Conservation (phyloP, 2,329 filamentous ascomycete species). For the Pezicula rhizophila region DNA sequence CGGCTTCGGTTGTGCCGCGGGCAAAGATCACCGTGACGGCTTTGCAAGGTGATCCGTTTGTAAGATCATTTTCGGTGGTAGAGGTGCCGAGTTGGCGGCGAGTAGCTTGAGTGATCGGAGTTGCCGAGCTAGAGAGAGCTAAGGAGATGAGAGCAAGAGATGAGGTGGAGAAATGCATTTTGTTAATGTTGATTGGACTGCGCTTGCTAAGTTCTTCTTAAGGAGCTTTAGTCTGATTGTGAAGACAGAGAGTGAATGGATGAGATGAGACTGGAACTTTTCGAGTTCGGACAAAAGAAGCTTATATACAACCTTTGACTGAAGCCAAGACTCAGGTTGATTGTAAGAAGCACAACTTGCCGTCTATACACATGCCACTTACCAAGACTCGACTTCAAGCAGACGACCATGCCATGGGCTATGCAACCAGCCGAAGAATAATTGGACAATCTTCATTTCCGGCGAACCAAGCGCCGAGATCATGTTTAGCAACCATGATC, state of each 20-base stretch:
- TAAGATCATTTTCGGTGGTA: neutral
- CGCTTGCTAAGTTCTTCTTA: neutral
- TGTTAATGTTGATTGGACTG: neutral
- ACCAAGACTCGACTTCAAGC: neutral
- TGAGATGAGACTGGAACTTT: neutral
- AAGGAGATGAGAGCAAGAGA: neutral
- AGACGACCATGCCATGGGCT: neutral
- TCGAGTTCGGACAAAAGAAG: neutral
- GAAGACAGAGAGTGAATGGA: neutral
- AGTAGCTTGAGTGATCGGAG: neutral
- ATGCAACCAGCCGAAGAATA: neutral
- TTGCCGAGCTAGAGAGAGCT: neutral
- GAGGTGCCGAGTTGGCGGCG: neutral
- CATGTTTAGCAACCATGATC: neutral
- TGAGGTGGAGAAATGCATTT: neutral
- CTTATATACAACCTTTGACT: neutral
- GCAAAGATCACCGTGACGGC: slow-evolving; percentile 48
- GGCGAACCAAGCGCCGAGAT: neutral
- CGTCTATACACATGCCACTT: neutral
- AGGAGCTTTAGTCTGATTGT: neutral
- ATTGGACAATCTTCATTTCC: neutral
- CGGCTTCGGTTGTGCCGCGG: slow-evolving; percentile 46
- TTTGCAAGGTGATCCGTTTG: neutral
- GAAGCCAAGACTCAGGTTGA: neutral
- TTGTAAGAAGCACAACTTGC: neutral